Percentiles rank a stretch among this genome's conserved stretches.
Evolutionary conservation across 2,329 filamentous ascomycete genomes (phyloP).

Genomic region (Ceratocystis smalleyi): DNA sequence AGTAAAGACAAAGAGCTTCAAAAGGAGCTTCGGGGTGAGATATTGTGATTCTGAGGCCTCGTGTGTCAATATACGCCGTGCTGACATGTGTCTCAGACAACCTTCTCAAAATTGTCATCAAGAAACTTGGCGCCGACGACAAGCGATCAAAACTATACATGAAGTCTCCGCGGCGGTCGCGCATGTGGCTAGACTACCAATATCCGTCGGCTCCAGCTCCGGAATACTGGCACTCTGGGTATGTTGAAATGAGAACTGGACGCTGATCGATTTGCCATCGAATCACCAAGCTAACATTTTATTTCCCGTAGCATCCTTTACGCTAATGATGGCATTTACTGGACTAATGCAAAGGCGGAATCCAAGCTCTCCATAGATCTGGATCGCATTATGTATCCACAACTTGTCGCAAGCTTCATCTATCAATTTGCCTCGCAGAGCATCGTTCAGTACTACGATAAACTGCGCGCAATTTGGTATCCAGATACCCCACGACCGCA

Average conservation of each 20-base stretch:
- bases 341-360: conserved; percentile 10
- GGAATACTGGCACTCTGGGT: conserved; percentile 15
- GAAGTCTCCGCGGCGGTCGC: conserved; percentile 7
- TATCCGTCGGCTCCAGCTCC: conserved; percentile 10
- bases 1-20: conserved; percentile 36
- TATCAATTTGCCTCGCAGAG: conserved; percentile 2
- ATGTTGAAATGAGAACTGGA: background rate
- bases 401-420: conserved; percentile 12
- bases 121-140: conserved; percentile 13
- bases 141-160: conserved; percentile 15
- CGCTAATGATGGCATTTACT: conserved; percentile 12
- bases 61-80: background rate
- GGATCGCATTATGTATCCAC: conserved; percentile 15
- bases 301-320: conserved; percentile 8
- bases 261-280: background rate
- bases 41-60: background rate
- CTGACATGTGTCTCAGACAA: conserved; percentile 6
- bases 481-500: conserved; percentile 10
- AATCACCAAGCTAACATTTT: background rate
- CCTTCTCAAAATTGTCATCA: conserved; percentile 10
- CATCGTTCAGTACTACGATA: conserved; percentile 1
- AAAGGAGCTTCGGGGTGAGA: conserved; percentile 29
- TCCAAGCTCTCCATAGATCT: conserved; percentile 13
- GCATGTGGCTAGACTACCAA: conserved; percentile 14
- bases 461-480: conserved; percentile 14